phyloP scores from a whole-genome alignment of 2,329 filamentous ascomycete species.

The Lomentospora prolificans region DNA sequence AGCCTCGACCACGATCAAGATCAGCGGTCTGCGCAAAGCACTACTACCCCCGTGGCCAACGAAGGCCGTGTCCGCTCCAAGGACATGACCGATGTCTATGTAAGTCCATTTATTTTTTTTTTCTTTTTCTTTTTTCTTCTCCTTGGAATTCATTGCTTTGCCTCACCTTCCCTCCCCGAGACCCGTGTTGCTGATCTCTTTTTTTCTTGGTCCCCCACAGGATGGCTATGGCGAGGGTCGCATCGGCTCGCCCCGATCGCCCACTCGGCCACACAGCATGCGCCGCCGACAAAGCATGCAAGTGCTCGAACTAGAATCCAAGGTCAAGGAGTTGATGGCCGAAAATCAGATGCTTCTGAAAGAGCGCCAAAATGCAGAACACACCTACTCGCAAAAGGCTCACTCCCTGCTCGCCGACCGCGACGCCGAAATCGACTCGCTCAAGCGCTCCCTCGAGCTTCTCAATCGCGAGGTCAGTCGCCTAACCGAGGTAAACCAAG shows the following conservation, averaged over 20 bases:
- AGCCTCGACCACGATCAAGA: constrained; percentile 12
- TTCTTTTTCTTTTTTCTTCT: neutral
- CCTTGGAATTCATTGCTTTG: no score
- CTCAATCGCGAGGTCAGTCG: constrained; percentile 74
- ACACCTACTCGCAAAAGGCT: constrained; percentile 53
- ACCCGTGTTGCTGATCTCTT: constrained; percentile 14
- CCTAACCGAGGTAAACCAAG: constrained; percentile 73
- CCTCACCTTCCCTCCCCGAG: no score
- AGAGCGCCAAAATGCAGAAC: constrained; percentile 60
- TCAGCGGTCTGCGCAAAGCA: constrained; percentile 17
- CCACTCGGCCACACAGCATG: constrained; percentile 89
- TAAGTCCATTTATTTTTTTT: constrained; percentile 44
- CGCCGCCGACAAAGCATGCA: constrained; percentile 97
- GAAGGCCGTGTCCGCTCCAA: constrained; percentile 76
- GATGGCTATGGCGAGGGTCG: constrained; percentile 89
- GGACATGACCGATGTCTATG: constrained; percentile 89
- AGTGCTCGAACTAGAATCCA: constrained; percentile 79
- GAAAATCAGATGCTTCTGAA: constrained; percentile 77
- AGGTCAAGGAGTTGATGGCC: constrained; percentile 71
- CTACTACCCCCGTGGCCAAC: constrained; percentile 69
- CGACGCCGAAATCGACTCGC: constrained; percentile 75
- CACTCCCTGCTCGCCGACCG: constrained; percentile 67
- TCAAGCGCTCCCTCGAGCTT: constrained; percentile 69
- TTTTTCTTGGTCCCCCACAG: constrained; percentile 35
- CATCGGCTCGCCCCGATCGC: constrained; percentile 78